A percentile compares a stretch with the other conserved stretches of the same genome.
phyloP scores from a whole-genome alignment of 768 basidiomycete genomes.

The Asterophora parasitica region DNA sequence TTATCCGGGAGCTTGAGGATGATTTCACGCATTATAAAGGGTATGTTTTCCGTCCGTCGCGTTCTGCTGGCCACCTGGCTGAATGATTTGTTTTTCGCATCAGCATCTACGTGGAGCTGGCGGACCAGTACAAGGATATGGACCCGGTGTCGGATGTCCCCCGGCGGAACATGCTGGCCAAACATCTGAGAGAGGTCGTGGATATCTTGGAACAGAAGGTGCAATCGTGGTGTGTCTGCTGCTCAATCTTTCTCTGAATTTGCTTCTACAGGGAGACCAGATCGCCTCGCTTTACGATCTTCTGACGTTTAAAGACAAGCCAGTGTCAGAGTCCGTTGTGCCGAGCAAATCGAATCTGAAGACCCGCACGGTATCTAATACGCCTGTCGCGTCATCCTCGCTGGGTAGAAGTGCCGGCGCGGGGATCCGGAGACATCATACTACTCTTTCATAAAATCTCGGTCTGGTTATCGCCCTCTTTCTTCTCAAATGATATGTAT shows the following conservation, averaged over 20 bases:
- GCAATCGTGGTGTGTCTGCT: neutral
- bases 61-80: too few species aligned
- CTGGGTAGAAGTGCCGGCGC: constrained; percentile 2
- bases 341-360: neutral
- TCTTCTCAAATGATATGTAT: too few species aligned
- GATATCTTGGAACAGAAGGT: constrained; percentile 92
- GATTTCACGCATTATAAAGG: constrained; percentile 94
- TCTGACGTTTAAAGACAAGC: too few species aligned
- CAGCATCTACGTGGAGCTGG: constrained; percentile 89
- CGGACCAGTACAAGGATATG: constrained; percentile 90
- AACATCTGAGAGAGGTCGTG: constrained; percentile 87
- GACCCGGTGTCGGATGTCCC: constrained; percentile 77
- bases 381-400: constrained; percentile 8
- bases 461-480: too few species aligned
- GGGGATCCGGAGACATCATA: constrained; percentile 1
- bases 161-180: constrained; percentile 81
- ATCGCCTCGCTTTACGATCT: too few species aligned
- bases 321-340: too few species aligned
- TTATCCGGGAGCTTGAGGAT: constrained; percentile 86
- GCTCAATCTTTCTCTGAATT: neutral
- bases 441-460: too few species aligned
- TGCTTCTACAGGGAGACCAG: too few species aligned
- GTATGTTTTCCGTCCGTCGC: constrained; percentile 48
- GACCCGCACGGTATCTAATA: constrained; percentile 8
- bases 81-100: too few species aligned